phyloP scores from a whole-genome alignment of 2,329 filamentous ascomycete genomes.

The Lomentospora prolificans region DNA sequence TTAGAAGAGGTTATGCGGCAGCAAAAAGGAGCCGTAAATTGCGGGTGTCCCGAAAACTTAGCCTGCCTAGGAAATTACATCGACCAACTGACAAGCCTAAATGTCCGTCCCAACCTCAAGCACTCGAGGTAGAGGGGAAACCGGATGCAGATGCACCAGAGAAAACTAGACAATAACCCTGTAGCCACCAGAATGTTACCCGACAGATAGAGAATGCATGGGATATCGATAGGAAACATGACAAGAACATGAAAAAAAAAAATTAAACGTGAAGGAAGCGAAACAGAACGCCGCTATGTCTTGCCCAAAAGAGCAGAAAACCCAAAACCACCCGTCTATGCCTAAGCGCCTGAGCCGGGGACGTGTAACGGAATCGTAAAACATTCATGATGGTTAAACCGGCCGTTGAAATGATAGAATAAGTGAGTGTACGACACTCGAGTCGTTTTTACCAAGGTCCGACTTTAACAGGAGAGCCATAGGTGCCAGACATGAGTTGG shows the following conservation, averaged over 20 bases:
- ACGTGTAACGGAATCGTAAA: conserved; percentile 6
- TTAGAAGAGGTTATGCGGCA: neutral
- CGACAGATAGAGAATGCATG: neutral
- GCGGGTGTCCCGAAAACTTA: neutral
- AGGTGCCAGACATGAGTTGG: conserved; percentile 51
- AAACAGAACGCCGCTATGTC: neutral
- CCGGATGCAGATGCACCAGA: neutral
- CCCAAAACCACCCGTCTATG: conserved; percentile 14
- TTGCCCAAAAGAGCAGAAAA: conserved; percentile 4
- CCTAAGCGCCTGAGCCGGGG: conserved; percentile 9
- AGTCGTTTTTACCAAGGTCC: conserved; percentile 44
- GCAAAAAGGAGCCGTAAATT: neutral
- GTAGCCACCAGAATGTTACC: conserved; percentile 2
- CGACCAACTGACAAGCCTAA: neutral
- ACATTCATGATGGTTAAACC: neutral
- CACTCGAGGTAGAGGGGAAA: neutral
- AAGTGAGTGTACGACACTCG: neutral
- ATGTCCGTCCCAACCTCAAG: neutral
- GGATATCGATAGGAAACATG: neutral
- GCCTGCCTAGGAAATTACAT: neutral
- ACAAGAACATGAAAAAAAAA: conserved; percentile 1
- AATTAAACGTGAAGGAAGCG: neutral
- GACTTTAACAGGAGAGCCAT: conserved; percentile 49
- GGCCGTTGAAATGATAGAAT: neutral
- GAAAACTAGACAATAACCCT: neutral